Percentiles rank a stretch among this genome's conserved stretches.
Conservation (phyloP, 805 yeast species). For the Wickerhamomyces bovis region DNA sequence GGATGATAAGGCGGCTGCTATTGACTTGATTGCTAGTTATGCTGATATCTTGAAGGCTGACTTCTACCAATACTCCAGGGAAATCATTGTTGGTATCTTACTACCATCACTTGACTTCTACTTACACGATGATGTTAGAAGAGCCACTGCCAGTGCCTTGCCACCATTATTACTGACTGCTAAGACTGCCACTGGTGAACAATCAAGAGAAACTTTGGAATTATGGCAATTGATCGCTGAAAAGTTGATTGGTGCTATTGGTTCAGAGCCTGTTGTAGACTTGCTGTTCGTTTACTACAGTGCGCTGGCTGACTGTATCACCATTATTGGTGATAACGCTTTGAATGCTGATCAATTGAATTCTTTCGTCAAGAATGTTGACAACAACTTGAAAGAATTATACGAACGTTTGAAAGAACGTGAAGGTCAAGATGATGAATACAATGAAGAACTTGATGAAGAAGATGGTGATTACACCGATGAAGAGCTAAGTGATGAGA, state of each 20-base stretch:
- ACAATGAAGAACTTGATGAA: conserved; percentile 79
- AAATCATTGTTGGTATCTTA: conserved; percentile 70
- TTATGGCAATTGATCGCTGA: conserved; percentile 69
- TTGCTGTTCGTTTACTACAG: conserved; percentile 72
- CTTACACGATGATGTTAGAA: conserved; percentile 90
- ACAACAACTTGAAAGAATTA: conserved; percentile 57
- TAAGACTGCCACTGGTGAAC: conserved; percentile 39
- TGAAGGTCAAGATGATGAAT: conserved; percentile 76
- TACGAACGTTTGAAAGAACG: conserved; percentile 66
- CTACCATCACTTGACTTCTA: conserved; percentile 88
- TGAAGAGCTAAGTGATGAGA: conserved; percentile 83
- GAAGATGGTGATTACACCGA: conserved; percentile 82
- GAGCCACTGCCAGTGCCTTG: conserved; percentile 79
- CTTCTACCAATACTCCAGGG: conserved; percentile 78
- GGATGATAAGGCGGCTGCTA: conserved; percentile 90
- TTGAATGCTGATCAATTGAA: conserved; percentile 50
- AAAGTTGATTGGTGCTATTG: conserved; percentile 61
- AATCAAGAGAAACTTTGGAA: conserved; percentile 53
- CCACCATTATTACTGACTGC: conserved; percentile 69
- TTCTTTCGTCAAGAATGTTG: conserved; percentile 52
- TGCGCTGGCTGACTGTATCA: conserved; percentile 60
- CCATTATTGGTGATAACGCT: conserved; percentile 59
- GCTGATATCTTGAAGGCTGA: conserved; percentile 78
- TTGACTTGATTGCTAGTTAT: conserved; percentile 79
- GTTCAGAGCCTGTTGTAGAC: conserved; percentile 79